A percentile compares a stretch with the other conserved stretches of the same genome.
phyloP scores from a whole-genome alignment of 2,329 filamentous ascomycete genomes.

The Trichoderma sp. region DNA sequence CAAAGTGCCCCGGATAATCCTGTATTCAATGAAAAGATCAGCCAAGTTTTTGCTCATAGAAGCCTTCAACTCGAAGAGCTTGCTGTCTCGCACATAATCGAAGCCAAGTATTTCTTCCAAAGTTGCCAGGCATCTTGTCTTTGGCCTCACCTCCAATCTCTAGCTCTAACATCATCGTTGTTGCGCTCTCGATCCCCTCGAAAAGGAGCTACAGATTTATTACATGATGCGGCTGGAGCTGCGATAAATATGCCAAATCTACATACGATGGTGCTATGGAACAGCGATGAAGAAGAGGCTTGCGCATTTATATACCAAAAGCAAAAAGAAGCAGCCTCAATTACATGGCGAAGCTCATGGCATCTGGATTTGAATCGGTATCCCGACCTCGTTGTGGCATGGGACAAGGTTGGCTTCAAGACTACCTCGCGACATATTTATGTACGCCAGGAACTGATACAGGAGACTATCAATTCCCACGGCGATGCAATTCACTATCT shows the following conservation, averaged over 20 bases:
- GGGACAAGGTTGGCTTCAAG: not conserved
- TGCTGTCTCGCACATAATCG: not conserved
- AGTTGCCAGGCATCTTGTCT: not conserved
- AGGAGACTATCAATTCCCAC: not conserved
- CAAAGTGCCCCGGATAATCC: not conserved
- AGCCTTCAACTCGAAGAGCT: not conserved
- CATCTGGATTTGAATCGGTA: not conserved
- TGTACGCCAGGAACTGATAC: not conserved
- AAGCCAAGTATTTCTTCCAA: not conserved
- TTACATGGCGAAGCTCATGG: not conserved
- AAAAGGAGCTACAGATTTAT: not conserved
- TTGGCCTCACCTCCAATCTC: not conserved
- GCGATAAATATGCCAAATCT: not conserved
- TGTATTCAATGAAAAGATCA: not conserved
- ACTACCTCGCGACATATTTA: not conserved
- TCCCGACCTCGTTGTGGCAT: not conserved
- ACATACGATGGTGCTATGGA: not conserved
- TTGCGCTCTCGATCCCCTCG: not conserved
- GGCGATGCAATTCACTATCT: not conserved
- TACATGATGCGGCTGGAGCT: not conserved
- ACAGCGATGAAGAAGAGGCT: not conserved
- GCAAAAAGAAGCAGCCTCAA: not conserved
- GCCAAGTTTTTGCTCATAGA: not conserved
- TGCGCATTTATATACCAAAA: not conserved
- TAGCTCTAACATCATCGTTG: not conserved